Conservation (phyloP, 805 yeast species). For the Metschnikowia amazonensis region DNA sequence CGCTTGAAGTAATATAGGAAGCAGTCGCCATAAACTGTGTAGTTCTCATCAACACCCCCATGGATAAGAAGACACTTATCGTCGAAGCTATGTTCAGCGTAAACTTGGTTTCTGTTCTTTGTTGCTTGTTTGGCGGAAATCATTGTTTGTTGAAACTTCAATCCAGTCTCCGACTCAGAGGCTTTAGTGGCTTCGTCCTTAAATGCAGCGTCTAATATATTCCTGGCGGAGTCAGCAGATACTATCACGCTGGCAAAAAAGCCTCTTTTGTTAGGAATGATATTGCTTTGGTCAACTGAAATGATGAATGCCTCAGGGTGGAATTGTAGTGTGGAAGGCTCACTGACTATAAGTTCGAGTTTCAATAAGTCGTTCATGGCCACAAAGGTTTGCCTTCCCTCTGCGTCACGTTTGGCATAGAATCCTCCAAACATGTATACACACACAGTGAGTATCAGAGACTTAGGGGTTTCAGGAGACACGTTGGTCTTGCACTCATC, state of each 20-base stretch:
- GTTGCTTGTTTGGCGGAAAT: neutral
- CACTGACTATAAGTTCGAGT: slow-evolving; percentile 30
- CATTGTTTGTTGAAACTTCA: neutral
- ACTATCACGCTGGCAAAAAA: slow-evolving; percentile 34
- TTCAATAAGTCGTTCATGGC: slow-evolving; percentile 35
- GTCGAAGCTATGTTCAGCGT: slow-evolving; percentile 20
- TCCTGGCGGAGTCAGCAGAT: slow-evolving; percentile 2
- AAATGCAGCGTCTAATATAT: neutral
- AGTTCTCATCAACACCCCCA: slow-evolving; percentile 36
- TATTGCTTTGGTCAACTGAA: slow-evolving; percentile 8
- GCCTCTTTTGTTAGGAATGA: slow-evolving; percentile 38
- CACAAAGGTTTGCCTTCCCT: slow-evolving; percentile 21
- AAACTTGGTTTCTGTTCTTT: slow-evolving; percentile 1
- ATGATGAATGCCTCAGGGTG: slow-evolving; percentile 23
- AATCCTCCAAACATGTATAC: slow-evolving; percentile 43
- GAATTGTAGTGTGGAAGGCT: slow-evolving; percentile 13
- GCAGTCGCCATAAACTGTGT: slow-evolving; percentile 31
- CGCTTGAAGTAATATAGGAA: slow-evolving; percentile 31
- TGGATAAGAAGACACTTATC: slow-evolving; percentile 34
- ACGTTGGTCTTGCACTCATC: slow-evolving; percentile 10
- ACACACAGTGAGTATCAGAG: slow-evolving; percentile 22
- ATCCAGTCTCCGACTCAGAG: neutral
- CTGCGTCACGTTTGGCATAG: slow-evolving; percentile 8
- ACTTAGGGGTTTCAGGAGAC: slow-evolving; percentile 10
- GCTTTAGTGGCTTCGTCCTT: neutral